Conservation (phyloP, 345 rosid genomes). For the Isatis tinctoria region DNA sequence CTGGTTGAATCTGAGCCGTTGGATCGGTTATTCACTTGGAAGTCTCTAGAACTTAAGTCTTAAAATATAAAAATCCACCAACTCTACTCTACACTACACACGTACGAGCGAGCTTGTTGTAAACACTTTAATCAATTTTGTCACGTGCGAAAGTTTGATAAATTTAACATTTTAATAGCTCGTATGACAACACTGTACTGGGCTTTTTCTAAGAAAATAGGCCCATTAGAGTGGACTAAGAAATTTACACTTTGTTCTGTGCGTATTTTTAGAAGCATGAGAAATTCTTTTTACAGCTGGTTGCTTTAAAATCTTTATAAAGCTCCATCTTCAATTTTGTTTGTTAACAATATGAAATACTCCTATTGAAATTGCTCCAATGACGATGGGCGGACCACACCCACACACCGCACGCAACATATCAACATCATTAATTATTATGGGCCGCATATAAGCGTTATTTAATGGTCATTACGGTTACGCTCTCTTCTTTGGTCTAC, state of each 20-base stretch:
- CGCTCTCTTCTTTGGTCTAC: not conserved
- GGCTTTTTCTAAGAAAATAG: not conserved
- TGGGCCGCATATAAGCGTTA: no score
- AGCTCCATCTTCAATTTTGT: no score
- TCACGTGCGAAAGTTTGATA: not conserved
- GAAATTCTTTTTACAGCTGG: no score
- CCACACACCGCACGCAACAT: not conserved
- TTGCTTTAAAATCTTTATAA: no score
- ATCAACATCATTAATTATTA: no score
- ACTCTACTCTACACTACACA: not conserved
- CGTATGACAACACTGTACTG: not conserved
- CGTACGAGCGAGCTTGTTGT: not conserved
- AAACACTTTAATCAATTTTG: not conserved
- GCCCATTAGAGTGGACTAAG: not conserved
- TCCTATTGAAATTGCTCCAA: no score
- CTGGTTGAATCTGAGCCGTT: constrained; percentile 3
- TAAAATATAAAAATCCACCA: constrained; percentile 11
- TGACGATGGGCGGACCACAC: no score
- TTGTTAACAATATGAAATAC: no score
- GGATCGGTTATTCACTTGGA: not conserved
- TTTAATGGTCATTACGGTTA: not conserved
- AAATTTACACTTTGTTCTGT: no score
- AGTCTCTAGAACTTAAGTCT: constrained; percentile 3
- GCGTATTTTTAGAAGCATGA: no score
- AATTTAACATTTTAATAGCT: no score